Percentiles rank a stretch among this genome's conserved stretches.
These are phyloP conservation scores for Dioscorea zingiberensis DNA, from an alignment of 106 monocot species.

Conservation along the genomic window DNA sequence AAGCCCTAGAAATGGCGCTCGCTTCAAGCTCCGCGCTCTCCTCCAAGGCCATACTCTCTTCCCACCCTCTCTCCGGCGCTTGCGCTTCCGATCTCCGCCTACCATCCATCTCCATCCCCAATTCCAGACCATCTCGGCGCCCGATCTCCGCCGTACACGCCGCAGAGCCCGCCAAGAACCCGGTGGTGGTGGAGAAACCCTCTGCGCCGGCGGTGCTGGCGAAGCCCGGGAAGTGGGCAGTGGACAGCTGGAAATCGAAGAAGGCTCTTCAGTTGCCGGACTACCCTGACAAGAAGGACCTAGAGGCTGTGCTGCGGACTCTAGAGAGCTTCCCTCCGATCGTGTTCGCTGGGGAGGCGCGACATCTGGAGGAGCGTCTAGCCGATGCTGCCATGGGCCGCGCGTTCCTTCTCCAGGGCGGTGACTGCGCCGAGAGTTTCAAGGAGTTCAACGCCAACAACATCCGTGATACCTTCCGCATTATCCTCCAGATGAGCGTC, in stretches of 20 bases:
- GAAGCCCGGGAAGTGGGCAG: slow-evolving; percentile 39
- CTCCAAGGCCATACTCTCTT: background rate
- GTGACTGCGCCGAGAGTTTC: slow-evolving; percentile 96
- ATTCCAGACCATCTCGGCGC: too few species aligned
- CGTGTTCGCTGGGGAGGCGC: slow-evolving; percentile 84
- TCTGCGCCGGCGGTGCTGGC: background rate
- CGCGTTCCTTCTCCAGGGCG: slow-evolving; percentile 85
- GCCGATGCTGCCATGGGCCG: slow-evolving; percentile 73
- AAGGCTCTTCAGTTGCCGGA: slow-evolving; percentile 77
- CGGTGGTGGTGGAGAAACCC: background rate
- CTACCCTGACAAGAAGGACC: slow-evolving; percentile 60
- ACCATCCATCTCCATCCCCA: background rate
- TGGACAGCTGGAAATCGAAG: slow-evolving; percentile 77
- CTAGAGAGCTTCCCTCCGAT: slow-evolving; percentile 76
- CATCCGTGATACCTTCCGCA: slow-evolving; percentile 78
- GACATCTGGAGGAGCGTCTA: slow-evolving; percentile 65
- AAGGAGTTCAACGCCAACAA: slow-evolving; percentile 91
- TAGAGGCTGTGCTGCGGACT: slow-evolving; percentile 53
- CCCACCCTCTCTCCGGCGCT: background rate
- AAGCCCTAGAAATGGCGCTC: background rate
- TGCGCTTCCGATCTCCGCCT: background rate
- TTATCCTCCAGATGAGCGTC: slow-evolving; percentile 82
- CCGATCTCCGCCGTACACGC: slow-evolving; percentile 20
- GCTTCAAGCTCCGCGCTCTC: background rate
- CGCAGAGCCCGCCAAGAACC: slow-evolving; percentile 24